Percentiles rank a stretch among this genome's conserved stretches.
Conservation (phyloP, 805 yeast species). For the Ogataea ramenticola region DNA sequence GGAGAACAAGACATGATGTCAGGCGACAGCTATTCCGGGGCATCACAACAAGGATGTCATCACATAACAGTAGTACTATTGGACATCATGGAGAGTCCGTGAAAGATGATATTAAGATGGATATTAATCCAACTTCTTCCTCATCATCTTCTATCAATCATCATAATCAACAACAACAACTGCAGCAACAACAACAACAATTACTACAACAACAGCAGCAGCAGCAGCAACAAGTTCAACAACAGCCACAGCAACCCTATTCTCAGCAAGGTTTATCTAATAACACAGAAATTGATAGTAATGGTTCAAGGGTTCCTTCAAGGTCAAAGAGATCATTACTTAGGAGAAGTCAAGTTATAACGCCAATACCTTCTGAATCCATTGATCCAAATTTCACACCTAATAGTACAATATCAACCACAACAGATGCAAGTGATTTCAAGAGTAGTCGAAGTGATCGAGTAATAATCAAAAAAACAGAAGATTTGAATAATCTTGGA, state of each 20-base stretch:
- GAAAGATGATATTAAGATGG: conserved; percentile 12
- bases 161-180: not conserved
- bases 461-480: conserved; percentile 16
- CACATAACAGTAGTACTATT: conserved; percentile 11
- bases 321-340: conserved; percentile 8
- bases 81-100: conserved; percentile 1
- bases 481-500: conserved; percentile 20
- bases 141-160: too few species aligned
- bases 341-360: conserved; percentile 13
- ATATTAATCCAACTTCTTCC: not conserved
- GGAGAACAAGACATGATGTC: conserved; percentile 21
- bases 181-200: conserved; percentile 1
- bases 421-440: conserved; percentile 1
- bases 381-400: conserved; percentile 13
- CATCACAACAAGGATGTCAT: conserved; percentile 22
- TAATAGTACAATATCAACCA: conserved; percentile 14
- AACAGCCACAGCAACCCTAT: not conserved
- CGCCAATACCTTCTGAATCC: conserved; percentile 17
- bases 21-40: conserved; percentile 28
- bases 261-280: not conserved
- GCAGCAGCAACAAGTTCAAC: conserved; percentile 1
- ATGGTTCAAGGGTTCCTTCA: not conserved
- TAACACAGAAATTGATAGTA: not conserved
- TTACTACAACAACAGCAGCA: conserved; percentile 6
- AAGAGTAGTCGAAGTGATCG: conserved; percentile 13